Percentiles rank a stretch among this genome's conserved stretches.
These are phyloP conservation scores for Poronia punctata DNA, from an alignment of 495 filamentous ascomycete genomes.

Conservation along the genomic window DNA sequence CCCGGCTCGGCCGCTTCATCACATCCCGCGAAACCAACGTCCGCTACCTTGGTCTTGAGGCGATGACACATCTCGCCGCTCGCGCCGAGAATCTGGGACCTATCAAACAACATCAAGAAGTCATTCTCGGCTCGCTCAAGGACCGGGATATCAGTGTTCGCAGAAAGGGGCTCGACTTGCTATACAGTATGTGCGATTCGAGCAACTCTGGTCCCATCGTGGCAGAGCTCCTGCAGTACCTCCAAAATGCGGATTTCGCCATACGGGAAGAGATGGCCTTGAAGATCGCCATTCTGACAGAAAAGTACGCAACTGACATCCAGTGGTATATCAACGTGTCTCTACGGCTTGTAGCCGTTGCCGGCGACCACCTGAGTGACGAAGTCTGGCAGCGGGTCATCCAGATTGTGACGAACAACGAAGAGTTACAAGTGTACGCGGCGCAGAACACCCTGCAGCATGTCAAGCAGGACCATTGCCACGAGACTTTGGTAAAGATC, in stretches of 20 bases:
- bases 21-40: constrained; percentile 96
- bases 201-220: constrained; percentile 90
- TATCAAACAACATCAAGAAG: constrained; percentile 95
- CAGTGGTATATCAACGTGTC: constrained; percentile 99
- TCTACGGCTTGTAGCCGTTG: constrained; percentile 87
- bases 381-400: constrained; percentile 99
- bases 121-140: constrained; percentile 87
- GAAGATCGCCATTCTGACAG: constrained; percentile 96
- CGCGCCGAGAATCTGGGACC: constrained; percentile 91
- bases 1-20: constrained; percentile 90
- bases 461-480: constrained; percentile 83
- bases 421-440: constrained; percentile 94
- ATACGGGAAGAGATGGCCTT: constrained; percentile 99
- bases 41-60: constrained; percentile 91
- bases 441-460: constrained; percentile 87
- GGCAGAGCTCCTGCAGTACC: constrained; percentile 84
- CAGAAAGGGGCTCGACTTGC: constrained; percentile 86
- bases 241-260: constrained; percentile 94
- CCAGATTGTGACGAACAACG: constrained; percentile 99
- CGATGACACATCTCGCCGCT: constrained; percentile 97
- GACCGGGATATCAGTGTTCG: constrained; percentile 97
- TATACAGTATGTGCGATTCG: constrained; percentile 99
- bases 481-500: constrained; percentile 96
- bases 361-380: constrained; percentile 97
- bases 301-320: constrained; percentile 96